Percentiles rank a stretch among this genome's conserved stretches.
Conservation (phyloP, 2,329 filamentous ascomycete species). For the Cercospora sp. region DNA sequence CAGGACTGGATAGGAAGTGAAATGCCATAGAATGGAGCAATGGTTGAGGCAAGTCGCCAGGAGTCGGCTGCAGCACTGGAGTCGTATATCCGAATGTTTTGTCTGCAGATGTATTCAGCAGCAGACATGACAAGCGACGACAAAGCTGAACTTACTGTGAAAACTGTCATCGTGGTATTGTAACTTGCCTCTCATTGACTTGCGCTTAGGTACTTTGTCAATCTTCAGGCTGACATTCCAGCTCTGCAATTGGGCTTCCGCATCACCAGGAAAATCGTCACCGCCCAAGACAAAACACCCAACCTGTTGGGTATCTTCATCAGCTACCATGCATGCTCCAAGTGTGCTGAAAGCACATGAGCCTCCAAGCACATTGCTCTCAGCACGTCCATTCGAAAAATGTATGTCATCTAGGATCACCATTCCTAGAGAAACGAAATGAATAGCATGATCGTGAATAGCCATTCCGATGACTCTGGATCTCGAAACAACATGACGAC, state of each 20-base stretch:
- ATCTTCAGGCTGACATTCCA: conserved; percentile 19
- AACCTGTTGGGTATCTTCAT: conserved; percentile 1
- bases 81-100: conserved; percentile 21
- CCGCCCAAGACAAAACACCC: conserved; percentile 19
- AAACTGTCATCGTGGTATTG: conserved; percentile 17
- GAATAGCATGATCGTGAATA: conserved; percentile 5
- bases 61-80: conserved; percentile 16
- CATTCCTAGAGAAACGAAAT: conserved; percentile 19
- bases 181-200: conserved; percentile 19
- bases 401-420: conserved; percentile 22
- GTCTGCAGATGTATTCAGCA: conserved; percentile 6
- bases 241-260: conserved; percentile 7
- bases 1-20: conserved; percentile 33
- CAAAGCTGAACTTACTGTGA: conserved; percentile 10
- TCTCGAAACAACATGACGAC: background rate
- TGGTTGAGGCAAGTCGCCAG: conserved; percentile 12
- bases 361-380: conserved; percentile 17
- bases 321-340: conserved; percentile 17
- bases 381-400: conserved; percentile 13
- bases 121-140: background rate
- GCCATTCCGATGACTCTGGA: conserved; percentile 14
- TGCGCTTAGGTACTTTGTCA: background rate
- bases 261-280: conserved; percentile 19
- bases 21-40: conserved; percentile 24
- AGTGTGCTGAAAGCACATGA: conserved; percentile 17